Evolutionary conservation across 2,329 filamentous ascomycete species (phyloP).

Genomic region (Colletotrichum spaethianum): DNA sequence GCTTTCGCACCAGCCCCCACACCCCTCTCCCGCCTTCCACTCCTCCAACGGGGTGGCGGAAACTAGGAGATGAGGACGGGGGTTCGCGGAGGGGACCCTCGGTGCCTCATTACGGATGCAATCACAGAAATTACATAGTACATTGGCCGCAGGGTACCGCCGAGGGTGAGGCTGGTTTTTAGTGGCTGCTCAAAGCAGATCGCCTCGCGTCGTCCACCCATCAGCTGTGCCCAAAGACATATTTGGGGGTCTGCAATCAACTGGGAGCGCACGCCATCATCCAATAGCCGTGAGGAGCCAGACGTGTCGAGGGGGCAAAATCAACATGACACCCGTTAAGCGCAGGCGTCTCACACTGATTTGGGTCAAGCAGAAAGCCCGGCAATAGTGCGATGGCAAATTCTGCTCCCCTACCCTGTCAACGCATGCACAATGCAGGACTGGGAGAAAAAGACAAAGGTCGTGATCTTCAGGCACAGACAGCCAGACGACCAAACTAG

Average conservation of each 20-base stretch:
- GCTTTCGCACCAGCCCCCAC: slow-evolving; percentile 9
- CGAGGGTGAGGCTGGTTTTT: slow-evolving; percentile 4
- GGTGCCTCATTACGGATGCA: slow-evolving; percentile 23
- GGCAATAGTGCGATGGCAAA: slow-evolving; percentile 5
- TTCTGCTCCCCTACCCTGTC: background rate
- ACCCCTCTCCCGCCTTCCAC: slow-evolving; percentile 18
- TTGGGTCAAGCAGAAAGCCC: background rate
- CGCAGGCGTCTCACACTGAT: slow-evolving; percentile 13
- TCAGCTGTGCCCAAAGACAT: background rate
- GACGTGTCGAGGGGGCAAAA: slow-evolving; percentile 15
- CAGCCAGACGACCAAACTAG: background rate
- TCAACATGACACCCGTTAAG: slow-evolving; percentile 19
- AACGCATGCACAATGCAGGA: slow-evolving; percentile 25
- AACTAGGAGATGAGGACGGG: slow-evolving; percentile 31
- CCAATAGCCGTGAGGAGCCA: slow-evolving; percentile 6
- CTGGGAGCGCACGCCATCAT: background rate
- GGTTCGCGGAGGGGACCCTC: slow-evolving; percentile 13
- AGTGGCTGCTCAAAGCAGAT: background rate
- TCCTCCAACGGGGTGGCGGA: slow-evolving; percentile 37
- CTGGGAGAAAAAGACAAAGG: background rate
- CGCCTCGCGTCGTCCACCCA: background rate
- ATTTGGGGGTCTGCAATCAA: slow-evolving; percentile 3
- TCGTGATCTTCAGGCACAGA: slow-evolving; percentile 32
- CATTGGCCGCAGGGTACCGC: slow-evolving; percentile 18
- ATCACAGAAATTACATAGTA: slow-evolving; percentile 12